Conservation (phyloP, 75 land plant species). For the Cupressus sempervirens region DNA sequence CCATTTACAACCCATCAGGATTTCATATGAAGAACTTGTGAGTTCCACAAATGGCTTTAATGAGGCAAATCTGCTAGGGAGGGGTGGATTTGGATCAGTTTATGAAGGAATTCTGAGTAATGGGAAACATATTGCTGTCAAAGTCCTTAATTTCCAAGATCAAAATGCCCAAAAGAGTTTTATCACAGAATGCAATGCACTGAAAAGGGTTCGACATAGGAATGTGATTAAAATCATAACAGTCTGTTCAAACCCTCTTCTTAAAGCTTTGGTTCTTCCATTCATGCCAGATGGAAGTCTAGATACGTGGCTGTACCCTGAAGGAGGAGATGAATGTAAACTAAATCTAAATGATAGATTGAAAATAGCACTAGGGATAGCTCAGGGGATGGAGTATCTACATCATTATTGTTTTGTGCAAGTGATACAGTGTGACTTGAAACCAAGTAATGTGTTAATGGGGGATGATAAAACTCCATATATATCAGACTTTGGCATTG, state of each 20-base stretch:
- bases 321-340: too few relatives aligned
- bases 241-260: not conserved
- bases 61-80: not conserved
- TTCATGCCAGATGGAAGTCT: too few relatives aligned
- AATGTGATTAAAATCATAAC: not conserved
- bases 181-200: not conserved
- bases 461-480: not conserved
- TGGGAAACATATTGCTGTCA: not conserved
- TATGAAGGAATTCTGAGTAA: not conserved
- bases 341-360: too few relatives aligned
- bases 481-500: not conserved
- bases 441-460: not conserved
- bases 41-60: not conserved
- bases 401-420: too few relatives aligned
- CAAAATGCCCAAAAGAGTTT: not conserved
- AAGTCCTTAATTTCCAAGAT: not conserved
- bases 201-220: not conserved
- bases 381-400: too few relatives aligned
- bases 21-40: not conserved
- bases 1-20: not conserved
- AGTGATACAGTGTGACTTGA: too few relatives aligned
- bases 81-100: not conserved
- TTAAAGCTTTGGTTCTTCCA: too few relatives aligned
- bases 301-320: too few relatives aligned
- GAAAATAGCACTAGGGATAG: too few relatives aligned